Conservation (phyloP, 768 basidiomycete genomes). For the Neoboletus magnificus region DNA sequence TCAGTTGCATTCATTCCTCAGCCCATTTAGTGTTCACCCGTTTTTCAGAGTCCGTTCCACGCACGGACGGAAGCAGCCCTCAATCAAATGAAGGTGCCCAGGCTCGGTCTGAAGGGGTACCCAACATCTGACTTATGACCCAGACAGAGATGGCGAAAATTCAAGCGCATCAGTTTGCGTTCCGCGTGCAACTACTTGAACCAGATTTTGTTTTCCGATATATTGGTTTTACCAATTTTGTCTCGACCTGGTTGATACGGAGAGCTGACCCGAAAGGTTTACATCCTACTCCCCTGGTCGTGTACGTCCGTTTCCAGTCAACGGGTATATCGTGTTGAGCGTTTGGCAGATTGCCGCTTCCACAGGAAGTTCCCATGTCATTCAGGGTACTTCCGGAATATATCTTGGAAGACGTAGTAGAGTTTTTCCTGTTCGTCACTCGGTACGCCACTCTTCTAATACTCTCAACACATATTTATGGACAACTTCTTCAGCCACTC, state of each 20-base stretch:
- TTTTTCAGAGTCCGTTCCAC: slow-evolving; percentile 60
- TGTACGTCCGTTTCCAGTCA: slow-evolving; percentile 45
- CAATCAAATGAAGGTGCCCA: slow-evolving; percentile 67
- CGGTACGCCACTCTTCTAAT: slow-evolving; percentile 47
- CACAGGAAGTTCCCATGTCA: slow-evolving; percentile 75
- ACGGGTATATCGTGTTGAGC: not conserved
- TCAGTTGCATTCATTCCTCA: slow-evolving; percentile 35
- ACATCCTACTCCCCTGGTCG: slow-evolving; percentile 66
- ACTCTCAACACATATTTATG: not conserved
- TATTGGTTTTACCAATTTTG: slow-evolving; percentile 82
- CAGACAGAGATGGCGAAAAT: slow-evolving; percentile 70
- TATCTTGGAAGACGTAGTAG: slow-evolving; percentile 89
- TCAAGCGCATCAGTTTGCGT: slow-evolving; percentile 72
- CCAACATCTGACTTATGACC: not conserved
- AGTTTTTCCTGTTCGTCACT: slow-evolving; percentile 80
- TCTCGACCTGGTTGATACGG: slow-evolving; percentile 92
- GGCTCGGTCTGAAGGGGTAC: not conserved
- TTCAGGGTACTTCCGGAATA: slow-evolving; percentile 94
- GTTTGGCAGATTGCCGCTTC: slow-evolving; percentile 71
- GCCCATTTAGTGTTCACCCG: not conserved
- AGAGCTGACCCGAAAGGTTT: slow-evolving; percentile 76
- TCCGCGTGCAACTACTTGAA: slow-evolving; percentile 81
- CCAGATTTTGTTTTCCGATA: slow-evolving; percentile 78
- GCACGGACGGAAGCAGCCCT: slow-evolving; percentile 76
- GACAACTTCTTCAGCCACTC: slow-evolving; percentile 41